Conservation (phyloP, 2,329 filamentous ascomycete species). For the Penicillium sp. region DNA sequence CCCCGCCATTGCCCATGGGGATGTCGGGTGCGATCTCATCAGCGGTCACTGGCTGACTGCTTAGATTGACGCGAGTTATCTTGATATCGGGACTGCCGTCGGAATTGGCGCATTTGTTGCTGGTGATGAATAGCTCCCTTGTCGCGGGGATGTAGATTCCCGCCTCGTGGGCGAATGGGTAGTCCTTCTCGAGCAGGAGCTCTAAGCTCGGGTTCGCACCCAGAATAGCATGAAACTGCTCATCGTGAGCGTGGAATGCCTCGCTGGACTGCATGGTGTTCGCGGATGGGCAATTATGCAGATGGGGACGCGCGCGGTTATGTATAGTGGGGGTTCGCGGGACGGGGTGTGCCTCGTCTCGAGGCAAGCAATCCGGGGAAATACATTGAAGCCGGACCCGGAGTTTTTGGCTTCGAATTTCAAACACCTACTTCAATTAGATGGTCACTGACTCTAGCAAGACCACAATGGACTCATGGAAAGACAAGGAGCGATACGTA, state of each 20-base stretch:
- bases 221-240: conserved; percentile 33
- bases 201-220: conserved; percentile 39
- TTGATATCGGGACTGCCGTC: conserved; percentile 24
- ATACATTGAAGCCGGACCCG: background rate
- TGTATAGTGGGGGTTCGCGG: background rate
- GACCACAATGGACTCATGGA: conserved; percentile 15
- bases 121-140: conserved; percentile 42
- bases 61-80: conserved; percentile 21
- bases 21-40: conserved; percentile 35
- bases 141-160: conserved; percentile 37
- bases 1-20: conserved; percentile 53
- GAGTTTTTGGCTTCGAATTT: background rate
- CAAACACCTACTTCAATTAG: background rate
- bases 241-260: conserved; percentile 14
- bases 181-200: conserved; percentile 40
- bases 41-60: background rate
- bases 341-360: conserved; percentile 1
- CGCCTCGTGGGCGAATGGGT: conserved; percentile 56
- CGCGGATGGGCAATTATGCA: background rate
- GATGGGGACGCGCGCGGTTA: background rate
- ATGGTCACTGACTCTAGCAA: background rate
- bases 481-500: conserved; percentile 19
- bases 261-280: background rate
- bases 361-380: background rate
- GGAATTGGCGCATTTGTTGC: conserved; percentile 30